These are phyloP conservation scores for Echites panduratus DNA, from an alignment of 257 asterid species.

Conservation along the genomic window DNA sequence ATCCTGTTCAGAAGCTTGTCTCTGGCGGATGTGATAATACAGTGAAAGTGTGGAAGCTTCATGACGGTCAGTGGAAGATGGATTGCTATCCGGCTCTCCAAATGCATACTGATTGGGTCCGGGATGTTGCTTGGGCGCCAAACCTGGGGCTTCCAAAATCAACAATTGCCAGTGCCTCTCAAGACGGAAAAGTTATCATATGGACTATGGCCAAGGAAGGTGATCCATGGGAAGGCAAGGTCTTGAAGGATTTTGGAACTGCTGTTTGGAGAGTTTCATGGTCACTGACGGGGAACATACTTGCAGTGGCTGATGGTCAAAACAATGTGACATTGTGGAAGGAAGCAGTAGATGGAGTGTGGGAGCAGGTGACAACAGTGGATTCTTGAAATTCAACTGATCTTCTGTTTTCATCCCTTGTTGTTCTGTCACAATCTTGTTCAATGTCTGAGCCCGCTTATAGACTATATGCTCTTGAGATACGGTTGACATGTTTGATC, in stretches of 20 bases:
- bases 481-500: neutral
- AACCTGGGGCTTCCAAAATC: slow-evolving; percentile 26
- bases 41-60: slow-evolving; percentile 26
- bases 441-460: neutral
- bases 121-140: slow-evolving; percentile 29
- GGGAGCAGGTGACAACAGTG: slow-evolving; percentile 19
- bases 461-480: neutral
- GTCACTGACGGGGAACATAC: slow-evolving; percentile 27
- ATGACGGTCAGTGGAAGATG: slow-evolving; percentile 24
- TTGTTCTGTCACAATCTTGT: neutral
- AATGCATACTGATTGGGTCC: slow-evolving; percentile 27
- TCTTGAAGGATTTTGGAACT: slow-evolving; percentile 19
- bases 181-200: slow-evolving; percentile 24
- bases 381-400: slow-evolving; percentile 12
- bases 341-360: slow-evolving; percentile 30
- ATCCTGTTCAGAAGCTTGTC: slow-evolving; percentile 26
- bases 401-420: neutral
- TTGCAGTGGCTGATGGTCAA: slow-evolving; percentile 28
- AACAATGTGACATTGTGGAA: slow-evolving; percentile 25
- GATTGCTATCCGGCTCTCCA: slow-evolving; percentile 27
- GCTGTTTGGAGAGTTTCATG: slow-evolving; percentile 31
- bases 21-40: slow-evolving; percentile 30
- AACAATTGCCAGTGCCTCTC: slow-evolving; percentile 26
- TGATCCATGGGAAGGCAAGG: slow-evolving; percentile 27
- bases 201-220: slow-evolving; percentile 27